Evolutionary conservation across 108 stramenopile species (phyloP).

Genomic region (Phaeodactylum tricornutum): DNA sequence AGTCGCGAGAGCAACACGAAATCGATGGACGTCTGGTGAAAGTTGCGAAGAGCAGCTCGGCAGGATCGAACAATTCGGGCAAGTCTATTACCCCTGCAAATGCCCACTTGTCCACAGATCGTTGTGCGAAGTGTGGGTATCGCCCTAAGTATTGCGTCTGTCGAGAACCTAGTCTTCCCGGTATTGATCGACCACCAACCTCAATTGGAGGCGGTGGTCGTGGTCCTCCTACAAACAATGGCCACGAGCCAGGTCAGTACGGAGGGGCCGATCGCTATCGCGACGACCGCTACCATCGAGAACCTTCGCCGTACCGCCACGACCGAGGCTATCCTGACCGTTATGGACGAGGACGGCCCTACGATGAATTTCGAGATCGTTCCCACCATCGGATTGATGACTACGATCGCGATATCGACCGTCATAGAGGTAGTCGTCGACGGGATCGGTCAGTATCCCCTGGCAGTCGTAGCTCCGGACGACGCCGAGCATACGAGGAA

Average conservation of each 20-base stretch:
- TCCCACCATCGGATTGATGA: conserved; percentile 14
- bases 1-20: conserved; percentile 53
- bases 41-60: conserved; percentile 77
- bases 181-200: conserved; percentile 18
- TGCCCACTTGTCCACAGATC: conserved; percentile 27
- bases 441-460: background rate
- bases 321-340: background rate
- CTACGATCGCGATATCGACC: conserved; percentile 11
- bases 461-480: conserved; percentile 7
- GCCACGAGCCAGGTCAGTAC: conserved; percentile 26
- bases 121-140: conserved; percentile 71
- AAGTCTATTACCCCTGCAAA: conserved; percentile 11
- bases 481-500: conserved; percentile 9
- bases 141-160: conserved; percentile 79
- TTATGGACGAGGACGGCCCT: conserved; percentile 3
- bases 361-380: conserved; percentile 15
- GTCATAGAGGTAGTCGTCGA: background rate
- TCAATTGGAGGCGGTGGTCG: conserved; percentile 16
- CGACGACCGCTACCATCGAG: conserved; percentile 35
- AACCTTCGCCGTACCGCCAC: background rate
- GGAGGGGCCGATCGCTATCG: conserved; percentile 28
- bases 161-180: conserved; percentile 27
- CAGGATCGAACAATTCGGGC: conserved; percentile 47
- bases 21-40: conserved; percentile 70
- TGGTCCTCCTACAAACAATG: conserved; percentile 22